phyloP scores from a whole-genome alignment of 2,329 filamentous ascomycete species.

The Alternaria burnsii region DNA sequence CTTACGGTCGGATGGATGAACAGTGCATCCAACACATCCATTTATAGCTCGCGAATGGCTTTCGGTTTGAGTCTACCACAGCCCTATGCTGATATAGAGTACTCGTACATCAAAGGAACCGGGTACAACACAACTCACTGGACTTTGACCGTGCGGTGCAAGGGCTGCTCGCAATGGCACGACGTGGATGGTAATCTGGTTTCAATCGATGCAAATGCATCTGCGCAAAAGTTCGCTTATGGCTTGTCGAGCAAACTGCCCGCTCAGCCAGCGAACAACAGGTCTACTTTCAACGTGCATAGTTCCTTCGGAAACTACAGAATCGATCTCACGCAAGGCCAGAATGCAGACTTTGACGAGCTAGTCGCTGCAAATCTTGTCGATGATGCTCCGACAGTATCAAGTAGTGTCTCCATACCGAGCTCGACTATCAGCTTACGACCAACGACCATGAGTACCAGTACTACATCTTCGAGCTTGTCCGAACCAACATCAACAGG shows the following conservation, averaged over 20 bases:
- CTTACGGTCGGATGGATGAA: constrained; percentile 58
- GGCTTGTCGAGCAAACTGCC: constrained; percentile 30
- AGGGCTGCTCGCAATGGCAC: constrained; percentile 41
- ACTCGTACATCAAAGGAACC: constrained; percentile 43
- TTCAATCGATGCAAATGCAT: constrained; percentile 27
- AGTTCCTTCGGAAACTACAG: constrained; percentile 38
- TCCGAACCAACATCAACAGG: constrained; percentile 27
- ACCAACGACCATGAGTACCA: constrained; percentile 29
- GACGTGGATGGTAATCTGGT: constrained; percentile 36
- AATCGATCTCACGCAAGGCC: constrained; percentile 34
- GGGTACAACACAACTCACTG: constrained; percentile 45
- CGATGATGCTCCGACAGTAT: constrained; percentile 22
- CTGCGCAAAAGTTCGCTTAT: constrained; percentile 37
- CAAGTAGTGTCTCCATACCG: constrained; percentile 16
- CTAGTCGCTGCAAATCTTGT: constrained; percentile 37
- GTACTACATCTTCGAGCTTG: constrained; percentile 14
- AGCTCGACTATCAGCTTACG: constrained; percentile 18
- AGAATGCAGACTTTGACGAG: constrained; percentile 36
- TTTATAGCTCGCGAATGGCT: constrained; percentile 56
- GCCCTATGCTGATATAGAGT: constrained; percentile 36
- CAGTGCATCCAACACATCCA: constrained; percentile 47
- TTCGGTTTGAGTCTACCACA: constrained; percentile 46
- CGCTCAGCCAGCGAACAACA: constrained; percentile 41
- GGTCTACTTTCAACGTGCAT: constrained; percentile 44
- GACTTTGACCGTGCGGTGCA: constrained; percentile 43